These are phyloP conservation scores for Echeveria elegans DNA, from an alignment of 164 flowering plant species.

Conservation along the genomic window DNA sequence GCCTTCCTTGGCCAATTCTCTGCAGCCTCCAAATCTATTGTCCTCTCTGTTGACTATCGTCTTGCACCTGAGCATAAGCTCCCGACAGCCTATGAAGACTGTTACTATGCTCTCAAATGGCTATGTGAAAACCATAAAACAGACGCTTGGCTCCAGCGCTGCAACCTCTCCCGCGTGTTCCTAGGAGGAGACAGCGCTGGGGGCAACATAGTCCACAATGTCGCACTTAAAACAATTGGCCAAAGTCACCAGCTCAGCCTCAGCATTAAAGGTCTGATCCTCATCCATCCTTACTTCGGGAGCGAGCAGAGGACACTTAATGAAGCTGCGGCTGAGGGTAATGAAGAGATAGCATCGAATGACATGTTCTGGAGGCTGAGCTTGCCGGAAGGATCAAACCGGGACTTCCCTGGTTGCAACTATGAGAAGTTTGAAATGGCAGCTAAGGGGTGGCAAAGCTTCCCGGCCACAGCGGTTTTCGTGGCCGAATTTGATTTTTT, in stretches of 20 bases:
- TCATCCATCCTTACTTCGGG: slow-evolving; percentile 66
- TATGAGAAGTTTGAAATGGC: slow-evolving; percentile 30
- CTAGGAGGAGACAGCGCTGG: slow-evolving; percentile 89
- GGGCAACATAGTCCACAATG: slow-evolving; percentile 66
- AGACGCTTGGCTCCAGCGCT: slow-evolving; percentile 47
- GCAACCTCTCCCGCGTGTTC: slow-evolving; percentile 56
- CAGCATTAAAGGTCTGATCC: slow-evolving; percentile 30
- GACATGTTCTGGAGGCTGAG: slow-evolving; percentile 75
- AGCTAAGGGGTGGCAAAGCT: slow-evolving; percentile 28
- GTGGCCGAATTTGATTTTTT: slow-evolving; percentile 69
- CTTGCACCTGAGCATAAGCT: slow-evolving; percentile 74
- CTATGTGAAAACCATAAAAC: slow-evolving; percentile 14
- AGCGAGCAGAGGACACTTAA: slow-evolving; percentile 40
- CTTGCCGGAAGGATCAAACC: slow-evolving; percentile 44
- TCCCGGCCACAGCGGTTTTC: slow-evolving; percentile 45
- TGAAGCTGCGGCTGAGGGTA: slow-evolving; percentile 31
- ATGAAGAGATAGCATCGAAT: slow-evolving; percentile 25
- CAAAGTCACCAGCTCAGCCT: neutral
- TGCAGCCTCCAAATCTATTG: slow-evolving; percentile 29
- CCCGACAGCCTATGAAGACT: slow-evolving; percentile 62
- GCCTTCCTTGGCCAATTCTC: slow-evolving; percentile 48
- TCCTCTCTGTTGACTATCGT: slow-evolving; percentile 72
- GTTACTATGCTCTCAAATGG: slow-evolving; percentile 53
- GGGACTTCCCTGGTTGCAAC: slow-evolving; percentile 58
- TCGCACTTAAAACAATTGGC: slow-evolving; percentile 25